Evolutionary conservation across 495 filamentous ascomycete genomes (phyloP).

Genomic region (Podospora pseudopauciseta): DNA sequence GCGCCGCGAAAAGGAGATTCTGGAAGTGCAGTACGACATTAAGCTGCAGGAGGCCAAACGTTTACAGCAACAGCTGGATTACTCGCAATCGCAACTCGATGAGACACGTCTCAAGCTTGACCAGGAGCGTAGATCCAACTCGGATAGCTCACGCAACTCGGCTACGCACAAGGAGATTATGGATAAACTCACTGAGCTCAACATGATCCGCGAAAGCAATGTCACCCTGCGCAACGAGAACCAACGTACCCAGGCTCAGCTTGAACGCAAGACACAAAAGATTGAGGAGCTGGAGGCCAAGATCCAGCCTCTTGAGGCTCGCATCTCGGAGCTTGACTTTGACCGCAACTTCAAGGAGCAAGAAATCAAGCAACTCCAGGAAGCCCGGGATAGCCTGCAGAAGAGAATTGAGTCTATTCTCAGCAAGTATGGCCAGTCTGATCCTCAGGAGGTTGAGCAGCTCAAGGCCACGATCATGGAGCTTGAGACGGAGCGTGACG

Average conservation of each 20-base stretch:
- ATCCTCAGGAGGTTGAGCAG: conserved; percentile 84
- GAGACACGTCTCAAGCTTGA: conserved; percentile 80
- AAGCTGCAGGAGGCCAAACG: conserved; percentile 81
- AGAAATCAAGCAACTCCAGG: conserved; percentile 78
- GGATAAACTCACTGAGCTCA: conserved; percentile 90
- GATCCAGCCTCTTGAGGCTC: conserved; percentile 77
- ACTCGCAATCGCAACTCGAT: conserved; percentile 80
- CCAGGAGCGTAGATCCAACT: conserved; percentile 75
- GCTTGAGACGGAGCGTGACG: conserved; percentile 69
- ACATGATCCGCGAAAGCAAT: conserved; percentile 89
- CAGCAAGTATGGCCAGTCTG: conserved; percentile 90
- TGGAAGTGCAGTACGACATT: conserved; percentile 89
- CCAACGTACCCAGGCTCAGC: conserved; percentile 68
- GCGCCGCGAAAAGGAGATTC: conserved; percentile 94
- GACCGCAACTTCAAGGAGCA: conserved; percentile 74
- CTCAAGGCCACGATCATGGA: conserved; percentile 63
- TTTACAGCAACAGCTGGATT: conserved; percentile 82
- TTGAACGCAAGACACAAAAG: conserved; percentile 68
- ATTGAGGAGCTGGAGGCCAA: conserved; percentile 69
- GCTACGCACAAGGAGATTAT: conserved; percentile 82
- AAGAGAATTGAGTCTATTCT: conserved; percentile 91
- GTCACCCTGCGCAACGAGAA: conserved; percentile 81
- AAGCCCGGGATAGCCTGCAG: conserved; percentile 87
- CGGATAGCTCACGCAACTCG: conserved; percentile 64
- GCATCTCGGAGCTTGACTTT: conserved; percentile 73